Evolutionary conservation across 495 filamentous ascomycete species (phyloP).

Genomic region (Melanomma pulvis-pyrius): DNA sequence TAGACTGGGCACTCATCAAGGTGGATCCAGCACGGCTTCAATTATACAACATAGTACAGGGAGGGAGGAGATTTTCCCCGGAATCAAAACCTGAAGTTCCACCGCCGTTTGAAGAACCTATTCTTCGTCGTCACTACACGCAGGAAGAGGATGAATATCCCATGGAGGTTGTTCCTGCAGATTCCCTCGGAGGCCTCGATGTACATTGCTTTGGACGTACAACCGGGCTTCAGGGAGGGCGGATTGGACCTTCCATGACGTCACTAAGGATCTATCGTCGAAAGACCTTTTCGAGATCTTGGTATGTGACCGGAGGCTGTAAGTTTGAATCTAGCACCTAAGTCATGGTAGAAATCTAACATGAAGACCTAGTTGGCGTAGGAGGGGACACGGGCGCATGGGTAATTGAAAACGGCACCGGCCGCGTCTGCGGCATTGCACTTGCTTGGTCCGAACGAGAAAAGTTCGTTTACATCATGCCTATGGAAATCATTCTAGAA

Average conservation of each 20-base stretch:
- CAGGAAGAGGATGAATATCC: constrained; percentile 42
- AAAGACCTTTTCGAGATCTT: constrained; percentile 76
- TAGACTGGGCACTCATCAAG: constrained; percentile 92
- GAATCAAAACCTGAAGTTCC: background rate
- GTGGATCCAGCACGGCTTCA: constrained; percentile 72
- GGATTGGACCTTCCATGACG: constrained; percentile 71
- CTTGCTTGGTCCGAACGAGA: constrained; percentile 77
- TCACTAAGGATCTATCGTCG: constrained; percentile 80
- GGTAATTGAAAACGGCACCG: constrained; percentile 78
- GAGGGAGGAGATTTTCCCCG: constrained; percentile 43
- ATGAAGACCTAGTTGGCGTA: constrained; percentile 51
- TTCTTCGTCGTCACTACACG: constrained; percentile 10
- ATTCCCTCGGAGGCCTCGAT: constrained; percentile 63
- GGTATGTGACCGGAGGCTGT: constrained; percentile 71
- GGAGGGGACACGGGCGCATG: constrained; percentile 91
- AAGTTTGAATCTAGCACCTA: constrained; percentile 53
- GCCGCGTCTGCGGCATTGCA: constrained; percentile 82
- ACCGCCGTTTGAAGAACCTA: constrained; percentile 23
- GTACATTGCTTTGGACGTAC: constrained; percentile 93
- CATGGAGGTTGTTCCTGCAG: constrained; percentile 36
- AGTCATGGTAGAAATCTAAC: background rate
- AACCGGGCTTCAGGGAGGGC: constrained; percentile 74
- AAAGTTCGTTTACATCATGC: constrained; percentile 79
- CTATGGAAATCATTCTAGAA: constrained; percentile 83
- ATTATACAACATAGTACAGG: constrained; percentile 61